Base-by-base conservation (phyloP, 2,329 filamentous ascomycete genomes). In the Aureobasidium sp. region DNA sequence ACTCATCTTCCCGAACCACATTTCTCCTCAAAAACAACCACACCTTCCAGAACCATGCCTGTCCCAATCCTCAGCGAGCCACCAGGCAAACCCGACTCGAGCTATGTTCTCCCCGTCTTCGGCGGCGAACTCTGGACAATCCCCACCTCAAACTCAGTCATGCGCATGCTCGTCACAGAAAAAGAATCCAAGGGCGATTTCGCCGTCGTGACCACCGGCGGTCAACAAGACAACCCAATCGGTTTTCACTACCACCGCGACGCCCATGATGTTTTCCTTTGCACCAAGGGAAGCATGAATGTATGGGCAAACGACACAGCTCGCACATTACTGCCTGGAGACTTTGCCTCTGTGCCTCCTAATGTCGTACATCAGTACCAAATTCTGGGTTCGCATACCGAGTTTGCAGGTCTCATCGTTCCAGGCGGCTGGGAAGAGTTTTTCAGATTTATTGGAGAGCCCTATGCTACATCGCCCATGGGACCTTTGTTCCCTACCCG, bases 361-460 rank as follows among this genome's bases (percentile, higher is more conserved):
- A 59, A 48, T 25, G 42, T 49, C 9, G 73, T 84, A 48, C 82
- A 85, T 67, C 82, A 83, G 65, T 82, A 82, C 5, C 78, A 83
- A 61, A 73, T 82, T 29, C 71, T 82, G 1, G 81, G 81, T 1
- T 75, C 79, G 0, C 79, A 84, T 64, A 81, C 81, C 2, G 82
- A 85, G 64, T 77, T 77, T 25, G 71, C 81, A 1, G 81, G 82
- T 14, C 69, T 85, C 3, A 79, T 85, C 32, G 79, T 80, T 0
- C 82, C 82, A 0, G 82, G 81, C 6, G 81, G 82, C 67, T 85
- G 82, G 82, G 74, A 83, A 32, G 81, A 85, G 65, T 85, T 85
- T 73, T 85, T 85, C 73, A 77, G 82, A 54, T 80, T 82, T 67
- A 77, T 85, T 8, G 77, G 77, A 30, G 82, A 85, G 68, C 73